Conservation (phyloP, 2,329 filamentous ascomycete genomes). For the Paracoccidioides brasiliensis region DNA sequence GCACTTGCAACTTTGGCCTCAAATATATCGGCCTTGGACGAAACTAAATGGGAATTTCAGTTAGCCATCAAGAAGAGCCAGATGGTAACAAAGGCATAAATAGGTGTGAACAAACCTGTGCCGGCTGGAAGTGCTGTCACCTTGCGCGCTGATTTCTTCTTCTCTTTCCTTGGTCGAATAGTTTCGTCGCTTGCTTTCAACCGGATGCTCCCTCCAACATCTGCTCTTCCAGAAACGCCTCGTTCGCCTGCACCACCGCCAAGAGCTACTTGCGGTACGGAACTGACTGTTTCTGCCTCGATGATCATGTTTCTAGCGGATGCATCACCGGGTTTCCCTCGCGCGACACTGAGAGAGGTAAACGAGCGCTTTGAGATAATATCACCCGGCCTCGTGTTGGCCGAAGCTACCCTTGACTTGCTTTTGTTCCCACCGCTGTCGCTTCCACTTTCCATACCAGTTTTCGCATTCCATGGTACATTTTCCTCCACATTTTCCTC, state of each 20-base stretch:
- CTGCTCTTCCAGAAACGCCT: slow-evolving; percentile 45
- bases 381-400: slow-evolving; percentile 36
- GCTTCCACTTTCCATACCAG: slow-evolving; percentile 46
- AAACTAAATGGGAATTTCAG: slow-evolving; percentile 42
- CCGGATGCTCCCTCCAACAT: slow-evolving; percentile 59
- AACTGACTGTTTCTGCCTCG: slow-evolving; percentile 89
- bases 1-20: slow-evolving; percentile 93
- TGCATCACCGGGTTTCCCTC: slow-evolving; percentile 59
- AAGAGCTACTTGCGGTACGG: slow-evolving; percentile 71
- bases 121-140: slow-evolving; percentile 40
- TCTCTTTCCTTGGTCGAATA: slow-evolving; percentile 85
- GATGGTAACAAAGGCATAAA: background rate
- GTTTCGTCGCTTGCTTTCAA: slow-evolving; percentile 90
- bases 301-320: slow-evolving; percentile 86
- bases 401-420: slow-evolving; percentile 24
- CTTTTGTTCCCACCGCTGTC: slow-evolving; percentile 36
- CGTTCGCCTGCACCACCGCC: slow-evolving; percentile 47
- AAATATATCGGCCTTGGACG: slow-evolving; percentile 95
- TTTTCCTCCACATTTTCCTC: slow-evolving; percentile 33
- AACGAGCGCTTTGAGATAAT: slow-evolving; percentile 54
- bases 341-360: slow-evolving; percentile 49
- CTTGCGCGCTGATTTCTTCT: slow-evolving; percentile 67
- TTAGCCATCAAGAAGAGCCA: slow-evolving; percentile 7
- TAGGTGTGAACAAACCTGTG: slow-evolving; percentile 10
- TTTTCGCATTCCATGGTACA: slow-evolving; percentile 31